phyloP scores from a whole-genome alignment of 108 stramenopile genomes.

The Phaeodactylum tricornutum region DNA sequence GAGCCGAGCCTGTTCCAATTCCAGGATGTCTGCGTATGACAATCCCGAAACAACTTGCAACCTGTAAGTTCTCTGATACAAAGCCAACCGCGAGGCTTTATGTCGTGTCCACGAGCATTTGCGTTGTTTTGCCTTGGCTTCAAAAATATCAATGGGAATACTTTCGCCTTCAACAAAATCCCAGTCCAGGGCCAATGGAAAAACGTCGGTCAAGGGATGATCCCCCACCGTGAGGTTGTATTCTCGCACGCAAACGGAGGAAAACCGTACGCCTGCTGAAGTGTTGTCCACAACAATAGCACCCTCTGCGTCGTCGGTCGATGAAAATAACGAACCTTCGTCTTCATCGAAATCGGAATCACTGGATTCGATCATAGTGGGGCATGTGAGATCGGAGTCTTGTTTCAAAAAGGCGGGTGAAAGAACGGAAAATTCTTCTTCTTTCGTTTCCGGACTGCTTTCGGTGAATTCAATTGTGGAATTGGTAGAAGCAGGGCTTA shows the following conservation, averaged over 20 bases:
- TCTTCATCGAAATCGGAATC: not conserved
- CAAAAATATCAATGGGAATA: not conserved
- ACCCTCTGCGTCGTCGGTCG: too few relatives aligned
- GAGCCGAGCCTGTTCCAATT: too few relatives aligned
- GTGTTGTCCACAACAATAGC: not conserved
- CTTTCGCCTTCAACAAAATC: not conserved
- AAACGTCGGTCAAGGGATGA: conserved; percentile 1
- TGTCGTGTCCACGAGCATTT: too few relatives aligned
- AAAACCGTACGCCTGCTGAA: not conserved
- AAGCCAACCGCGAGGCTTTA: too few relatives aligned
- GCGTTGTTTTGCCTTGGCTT: too few relatives aligned
- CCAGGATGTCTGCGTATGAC: too few relatives aligned
- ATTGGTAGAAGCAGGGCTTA: too few relatives aligned
- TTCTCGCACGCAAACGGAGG: too few relatives aligned
- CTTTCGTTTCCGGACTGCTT: not conserved
- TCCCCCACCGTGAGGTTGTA: conserved; percentile 13
- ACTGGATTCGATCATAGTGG: too few relatives aligned
- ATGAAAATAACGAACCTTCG: not conserved
- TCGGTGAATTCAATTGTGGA: not conserved
- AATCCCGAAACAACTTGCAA: too few relatives aligned
- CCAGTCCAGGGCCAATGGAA: not conserved
- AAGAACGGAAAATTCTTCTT: not conserved
- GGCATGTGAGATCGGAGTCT: not conserved
- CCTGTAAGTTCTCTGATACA: too few relatives aligned
- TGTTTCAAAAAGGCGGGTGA: not conserved